Conservation (phyloP, 1,284 basidiomycete genomes). For the Chondrostereum purpureum region DNA sequence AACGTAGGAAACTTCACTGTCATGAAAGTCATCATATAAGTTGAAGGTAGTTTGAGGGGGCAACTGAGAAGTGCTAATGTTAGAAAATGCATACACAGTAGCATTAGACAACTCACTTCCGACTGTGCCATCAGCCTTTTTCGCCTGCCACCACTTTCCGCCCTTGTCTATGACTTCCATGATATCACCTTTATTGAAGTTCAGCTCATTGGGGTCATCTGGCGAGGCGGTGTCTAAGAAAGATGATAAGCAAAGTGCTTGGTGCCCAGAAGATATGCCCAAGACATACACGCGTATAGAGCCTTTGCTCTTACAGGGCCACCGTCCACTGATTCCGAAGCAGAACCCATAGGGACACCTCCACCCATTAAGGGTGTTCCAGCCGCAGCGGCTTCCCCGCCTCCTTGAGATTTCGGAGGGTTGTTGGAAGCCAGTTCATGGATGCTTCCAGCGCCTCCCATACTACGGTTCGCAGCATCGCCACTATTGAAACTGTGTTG, state of each 20-base stretch:
- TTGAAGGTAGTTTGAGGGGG: constrained; percentile 78
- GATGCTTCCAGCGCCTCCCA: constrained; percentile 36
- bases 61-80: constrained; percentile 40
- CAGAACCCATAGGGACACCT: constrained; percentile 19
- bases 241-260: constrained; percentile 12
- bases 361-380: constrained; percentile 63
- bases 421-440: constrained; percentile 35
- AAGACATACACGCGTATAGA: constrained; percentile 75
- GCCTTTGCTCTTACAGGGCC: constrained; percentile 78
- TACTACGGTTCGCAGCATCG: constrained; percentile 38
- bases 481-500: constrained; percentile 61
- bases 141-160: constrained; percentile 96
- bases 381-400: constrained; percentile 40
- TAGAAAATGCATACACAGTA: constrained; percentile 11
- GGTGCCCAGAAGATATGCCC: constrained; percentile 11
- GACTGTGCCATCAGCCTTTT: constrained; percentile 73
- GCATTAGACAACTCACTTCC: constrained; percentile 65
- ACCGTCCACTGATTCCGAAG: constrained; percentile 30
- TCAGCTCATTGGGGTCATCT: constrained; percentile 95
- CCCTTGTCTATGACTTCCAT: constrained; percentile 92
- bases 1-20: constrained; percentile 13
- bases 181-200: constrained; percentile 89
- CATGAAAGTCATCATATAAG: constrained; percentile 44
- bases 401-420: constrained; percentile 38
- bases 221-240: constrained; percentile 78